Percentiles rank a stretch among this genome's conserved stretches.
phyloP scores from a whole-genome alignment of 148 eudicot genomes.

The Cornus kousa region DNA sequence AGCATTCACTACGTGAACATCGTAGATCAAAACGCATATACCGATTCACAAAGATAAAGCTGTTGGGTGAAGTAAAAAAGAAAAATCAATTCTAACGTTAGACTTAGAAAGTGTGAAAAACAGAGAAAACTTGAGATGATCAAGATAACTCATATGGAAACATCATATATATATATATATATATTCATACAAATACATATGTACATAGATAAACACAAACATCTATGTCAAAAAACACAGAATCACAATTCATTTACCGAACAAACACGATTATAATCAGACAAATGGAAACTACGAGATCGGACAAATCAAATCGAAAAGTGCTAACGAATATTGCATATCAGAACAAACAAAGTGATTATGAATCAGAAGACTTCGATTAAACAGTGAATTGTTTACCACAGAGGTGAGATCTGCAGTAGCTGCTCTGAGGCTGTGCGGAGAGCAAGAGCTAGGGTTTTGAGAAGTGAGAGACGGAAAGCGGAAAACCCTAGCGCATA shows the following conservation, averaged over 20 bases:
- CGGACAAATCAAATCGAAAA: neutral
- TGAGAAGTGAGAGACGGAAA: neutral
- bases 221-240: too few relatives aligned
- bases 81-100: too few relatives aligned
- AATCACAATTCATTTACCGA: neutral
- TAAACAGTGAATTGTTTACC: neutral
- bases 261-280: neutral
- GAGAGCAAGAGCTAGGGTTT: neutral
- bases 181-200: neutral
- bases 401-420: neutral
- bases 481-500: neutral
- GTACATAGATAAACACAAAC: neutral
- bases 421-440: neutral
- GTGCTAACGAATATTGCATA: too few relatives aligned
- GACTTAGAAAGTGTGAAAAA: too few relatives aligned
- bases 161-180: neutral
- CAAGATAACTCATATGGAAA: neutral
- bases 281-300: neutral
- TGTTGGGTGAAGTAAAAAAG: neutral
- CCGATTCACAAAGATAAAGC: neutral
- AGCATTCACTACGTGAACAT: neutral
- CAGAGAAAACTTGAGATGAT: neutral
- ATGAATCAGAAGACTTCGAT: neutral
- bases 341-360: neutral
- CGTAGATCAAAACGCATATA: neutral